These are phyloP conservation scores for Venturia oleaginea DNA, from an alignment of 2,329 filamentous ascomycete genomes.

Conservation along the genomic window DNA sequence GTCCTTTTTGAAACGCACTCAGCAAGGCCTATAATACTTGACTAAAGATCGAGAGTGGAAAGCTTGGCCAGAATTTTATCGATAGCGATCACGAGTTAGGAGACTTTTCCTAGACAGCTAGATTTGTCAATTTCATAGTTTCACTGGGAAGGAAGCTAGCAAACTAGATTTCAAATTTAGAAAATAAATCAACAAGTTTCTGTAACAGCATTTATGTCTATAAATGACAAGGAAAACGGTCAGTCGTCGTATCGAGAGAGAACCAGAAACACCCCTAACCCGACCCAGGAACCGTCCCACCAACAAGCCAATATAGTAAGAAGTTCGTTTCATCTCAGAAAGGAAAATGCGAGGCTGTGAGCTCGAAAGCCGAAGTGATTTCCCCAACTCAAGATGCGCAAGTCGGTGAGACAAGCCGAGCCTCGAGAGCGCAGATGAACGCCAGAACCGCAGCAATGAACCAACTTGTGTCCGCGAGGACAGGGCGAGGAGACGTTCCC, in stretches of 20 bases:
- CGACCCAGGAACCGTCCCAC: neutral
- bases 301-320: neutral
- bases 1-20: too few relatives aligned
- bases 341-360: neutral
- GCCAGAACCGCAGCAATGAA: neutral
- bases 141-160: neutral
- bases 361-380: constrained; percentile 3
- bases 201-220: neutral
- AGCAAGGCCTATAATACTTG: too few relatives aligned
- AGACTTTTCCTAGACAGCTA: too few relatives aligned
- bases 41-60: too few relatives aligned
- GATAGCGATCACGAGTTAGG: too few relatives aligned
- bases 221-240: too few relatives aligned
- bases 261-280: neutral
- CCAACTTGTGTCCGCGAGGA: constrained; percentile 6
- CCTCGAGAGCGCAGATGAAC: neutral
- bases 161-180: neutral
- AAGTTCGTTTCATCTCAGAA: neutral
- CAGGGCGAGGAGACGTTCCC: constrained; percentile 2
- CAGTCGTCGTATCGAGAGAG: neutral
- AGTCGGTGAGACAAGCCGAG: constrained; percentile 5
- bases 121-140: too few relatives aligned
- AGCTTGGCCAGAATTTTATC: too few relatives aligned
- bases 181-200: neutral
- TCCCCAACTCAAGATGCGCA: neutral